Base-by-base conservation (phyloP, 768 basidiomycete species). In the Suillus brevipes region DNA sequence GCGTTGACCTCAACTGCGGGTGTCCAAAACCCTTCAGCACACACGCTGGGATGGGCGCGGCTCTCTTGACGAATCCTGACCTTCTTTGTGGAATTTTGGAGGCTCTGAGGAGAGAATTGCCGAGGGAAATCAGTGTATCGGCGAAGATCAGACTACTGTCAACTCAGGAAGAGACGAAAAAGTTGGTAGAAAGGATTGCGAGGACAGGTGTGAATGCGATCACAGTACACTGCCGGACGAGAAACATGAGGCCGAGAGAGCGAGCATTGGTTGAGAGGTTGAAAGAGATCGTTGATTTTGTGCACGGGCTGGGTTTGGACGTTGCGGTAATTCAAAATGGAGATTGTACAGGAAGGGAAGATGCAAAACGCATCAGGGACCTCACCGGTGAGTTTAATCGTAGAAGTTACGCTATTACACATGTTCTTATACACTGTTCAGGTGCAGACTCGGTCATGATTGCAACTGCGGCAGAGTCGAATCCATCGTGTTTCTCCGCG, bases 11-110 rank as follows among this genome's bases (percentile, higher is more conserved):
- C 66, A 99, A 99, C 75, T 99, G 97, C 73, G 97, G 97, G 0
- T 99, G 97, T 73, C 96, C 96, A 0, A 97, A 97, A 71, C 92
- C 95, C 0, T 98, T 98, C 77, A 97, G 95, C 25, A 95, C 94
- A 0, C 90, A 92, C 69, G 79, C 90, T 0, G 97, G 97, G 0
- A 99, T 99, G 96, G 97, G 97, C 10, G 97, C 97, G 1, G 97
- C 96, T 3, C 82, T 99, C 16, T 86, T 99, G 60, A 88, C 91
- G 4, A 97, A 91, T 42, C 95, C 97, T 0, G 95, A 98, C 72
- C 81, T 95, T 38, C 84, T 99, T 10, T 95, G 95, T 73, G 84
- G 89, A 23, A 98, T 99, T 71, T 84, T 99, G 37, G 86, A 84
- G 0, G 89, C 92, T 6, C 81, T 99, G 50, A 83, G 95, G 64